Percentiles rank a stretch among this genome's conserved stretches.
phyloP scores from a whole-genome alignment of 805 yeast species.

The Metschnikowia picachoensis region DNA sequence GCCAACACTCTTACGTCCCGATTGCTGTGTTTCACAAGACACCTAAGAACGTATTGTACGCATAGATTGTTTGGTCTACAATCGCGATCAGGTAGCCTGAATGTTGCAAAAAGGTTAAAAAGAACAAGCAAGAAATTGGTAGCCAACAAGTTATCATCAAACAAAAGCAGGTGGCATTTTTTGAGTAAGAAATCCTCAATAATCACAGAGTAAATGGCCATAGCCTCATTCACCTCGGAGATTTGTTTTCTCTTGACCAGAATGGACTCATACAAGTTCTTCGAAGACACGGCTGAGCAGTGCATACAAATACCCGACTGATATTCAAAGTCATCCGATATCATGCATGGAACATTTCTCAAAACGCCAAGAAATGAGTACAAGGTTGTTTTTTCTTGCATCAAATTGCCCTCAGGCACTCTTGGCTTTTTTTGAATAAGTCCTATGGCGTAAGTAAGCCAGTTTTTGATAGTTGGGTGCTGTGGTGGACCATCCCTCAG shows the following conservation, averaged over 20 bases:
- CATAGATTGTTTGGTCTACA: slow-evolving; percentile 21
- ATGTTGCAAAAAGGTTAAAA: slow-evolving; percentile 50
- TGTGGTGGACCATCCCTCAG: background rate
- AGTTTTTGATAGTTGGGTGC: slow-evolving; percentile 7
- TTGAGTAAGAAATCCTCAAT: slow-evolving; percentile 19
- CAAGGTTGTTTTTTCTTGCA: slow-evolving; percentile 14
- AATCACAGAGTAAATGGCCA: slow-evolving; percentile 23
- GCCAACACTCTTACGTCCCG: slow-evolving; percentile 56
- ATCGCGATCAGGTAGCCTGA: slow-evolving; percentile 40
- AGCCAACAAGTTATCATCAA: slow-evolving; percentile 24
- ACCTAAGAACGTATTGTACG: slow-evolving; percentile 40
- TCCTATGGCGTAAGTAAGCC: slow-evolving; percentile 22
- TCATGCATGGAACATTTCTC: slow-evolving; percentile 42
- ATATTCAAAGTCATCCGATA: slow-evolving; percentile 33
- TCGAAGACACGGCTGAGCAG: slow-evolving; percentile 33
- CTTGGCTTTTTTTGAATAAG: slow-evolving; percentile 4
- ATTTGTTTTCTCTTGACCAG: slow-evolving; percentile 22
- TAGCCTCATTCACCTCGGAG: slow-evolving; percentile 21
- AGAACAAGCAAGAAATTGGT: slow-evolving; percentile 46
- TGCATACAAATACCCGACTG: slow-evolving; percentile 28
- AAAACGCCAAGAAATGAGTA: slow-evolving; percentile 36
- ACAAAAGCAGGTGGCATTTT: slow-evolving; percentile 7
- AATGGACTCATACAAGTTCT: slow-evolving; percentile 24
- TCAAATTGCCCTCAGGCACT: background rate
- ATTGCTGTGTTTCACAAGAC: slow-evolving; percentile 37